Evolutionary conservation across 2,329 filamentous ascomycete species (phyloP).

Genomic region (Trichoderma asperellum): DNA sequence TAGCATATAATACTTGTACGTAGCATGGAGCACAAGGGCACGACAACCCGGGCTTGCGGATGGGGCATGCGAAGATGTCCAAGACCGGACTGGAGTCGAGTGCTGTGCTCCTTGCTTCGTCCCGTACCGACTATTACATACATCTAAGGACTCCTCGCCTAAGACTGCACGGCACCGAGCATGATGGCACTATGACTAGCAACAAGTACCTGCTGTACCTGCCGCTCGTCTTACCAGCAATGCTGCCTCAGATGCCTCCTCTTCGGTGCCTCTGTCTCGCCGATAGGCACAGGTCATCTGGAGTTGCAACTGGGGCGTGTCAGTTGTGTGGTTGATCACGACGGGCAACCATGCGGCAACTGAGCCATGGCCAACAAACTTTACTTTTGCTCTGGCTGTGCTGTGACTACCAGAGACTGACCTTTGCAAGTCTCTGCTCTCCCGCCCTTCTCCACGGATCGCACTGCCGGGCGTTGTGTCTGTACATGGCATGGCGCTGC

Average conservation of each 20-base stretch:
- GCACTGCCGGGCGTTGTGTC: conserved; percentile 4
- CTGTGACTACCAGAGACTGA: conserved; percentile 1
- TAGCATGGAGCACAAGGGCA: not conserved
- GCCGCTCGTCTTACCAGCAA: too few species aligned
- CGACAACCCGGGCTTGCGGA: not conserved
- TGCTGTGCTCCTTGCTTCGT: not conserved
- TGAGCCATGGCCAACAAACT: not conserved
- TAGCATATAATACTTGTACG: not conserved
- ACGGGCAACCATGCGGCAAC: conserved; percentile 13
- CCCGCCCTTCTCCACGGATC: conserved; percentile 6
- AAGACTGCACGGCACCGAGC: not conserved
- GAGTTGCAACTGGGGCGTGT: conserved; percentile 1
- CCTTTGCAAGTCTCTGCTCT: conserved; percentile 14
- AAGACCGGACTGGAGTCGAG: too few species aligned
- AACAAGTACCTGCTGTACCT: too few species aligned
- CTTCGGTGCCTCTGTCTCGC: conserved; percentile 4
- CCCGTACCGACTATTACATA: not conserved
- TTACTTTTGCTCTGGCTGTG: not conserved
- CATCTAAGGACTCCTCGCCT: not conserved
- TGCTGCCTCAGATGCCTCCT: not conserved
- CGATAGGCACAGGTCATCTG: conserved; percentile 6
- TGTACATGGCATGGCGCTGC: conserved; percentile 1
- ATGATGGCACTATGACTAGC: not conserved
- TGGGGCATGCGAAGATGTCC: not conserved
- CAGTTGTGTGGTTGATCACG: conserved; percentile 16